Evolutionary conservation across 2,329 filamentous ascomycete species (phyloP), one percentile per base, ranked within the genome.

Genomic region (Aspergillus costaricaensis): DNA sequence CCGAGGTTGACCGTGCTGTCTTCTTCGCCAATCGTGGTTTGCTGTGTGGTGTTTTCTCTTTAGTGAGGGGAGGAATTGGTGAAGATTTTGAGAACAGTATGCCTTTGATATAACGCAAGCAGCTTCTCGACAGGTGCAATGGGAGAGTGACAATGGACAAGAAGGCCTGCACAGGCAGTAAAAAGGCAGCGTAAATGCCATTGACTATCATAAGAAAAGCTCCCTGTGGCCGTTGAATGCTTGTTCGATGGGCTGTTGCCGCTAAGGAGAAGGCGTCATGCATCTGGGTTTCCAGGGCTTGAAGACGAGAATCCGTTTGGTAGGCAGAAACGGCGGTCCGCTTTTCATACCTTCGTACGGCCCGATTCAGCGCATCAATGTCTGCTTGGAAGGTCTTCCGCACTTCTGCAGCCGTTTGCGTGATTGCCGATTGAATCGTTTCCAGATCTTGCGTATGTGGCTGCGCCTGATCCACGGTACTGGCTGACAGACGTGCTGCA

Each of bases 311-410:
- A 65, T 96, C 92, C 2, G 88, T 91, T 70, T 94, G 89, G 57
- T 89, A 83, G 9, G 90, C 85, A 27, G 92, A 84, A 7, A 93
- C 81, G 0, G 89, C 89, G 4, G 90, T 87, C 68, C 92, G 91
- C 78, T 96, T 97, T 79, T 98, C 94, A 69, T 96, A 96, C 38
- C 92, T 87, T 19, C 94, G 86, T 48, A 98, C 90, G 4, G 94
- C 93, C 51, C 94, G 88, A 68, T 92, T 95, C 32, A 98, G 80
- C 0, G 92, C 91, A 68, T 97, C 93, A 5, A 98, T 83, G 61
- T 97, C 92, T 0, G 91, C 89, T 66, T 92, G 90, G 10, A 94
- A 81, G 27, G 81, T 80, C 61, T 85, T 86, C 44, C 86, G 85
- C 12, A 91, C 82, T 60, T 91, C 87, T 5, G 73, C 68, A 17